phyloP scores from a whole-genome alignment of 2,329 filamentous ascomycete species.

The Fusarium chlamydosporum region DNA sequence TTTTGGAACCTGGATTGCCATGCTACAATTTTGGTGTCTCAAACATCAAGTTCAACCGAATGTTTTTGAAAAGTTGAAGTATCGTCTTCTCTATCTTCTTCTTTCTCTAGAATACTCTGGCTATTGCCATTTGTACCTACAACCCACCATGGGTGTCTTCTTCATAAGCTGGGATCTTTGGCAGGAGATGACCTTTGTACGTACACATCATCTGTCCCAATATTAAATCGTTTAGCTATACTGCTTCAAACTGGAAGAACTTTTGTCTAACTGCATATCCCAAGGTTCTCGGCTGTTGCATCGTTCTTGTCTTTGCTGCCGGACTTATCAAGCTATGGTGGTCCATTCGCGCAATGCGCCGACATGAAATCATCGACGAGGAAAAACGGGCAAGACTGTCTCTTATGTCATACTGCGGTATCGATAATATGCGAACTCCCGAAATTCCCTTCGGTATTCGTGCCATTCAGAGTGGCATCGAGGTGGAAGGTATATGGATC shows the following conservation, averaged over 20 bases:
- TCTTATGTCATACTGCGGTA: constrained; percentile 69
- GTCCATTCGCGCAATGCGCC: constrained; percentile 68
- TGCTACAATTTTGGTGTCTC: constrained; percentile 40
- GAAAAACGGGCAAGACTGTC: constrained; percentile 70
- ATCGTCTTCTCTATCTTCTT: constrained; percentile 11
- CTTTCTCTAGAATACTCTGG: constrained; percentile 1
- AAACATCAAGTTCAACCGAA: constrained; percentile 17
- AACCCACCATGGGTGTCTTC: constrained; percentile 62
- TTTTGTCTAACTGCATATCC: constrained; percentile 9
- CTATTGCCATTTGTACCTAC: constrained; percentile 11
- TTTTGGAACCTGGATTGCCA: constrained; percentile 43
- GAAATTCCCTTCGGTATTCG: constrained; percentile 89
- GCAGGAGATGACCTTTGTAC: constrained; percentile 92
- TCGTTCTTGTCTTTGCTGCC: constrained; percentile 76
- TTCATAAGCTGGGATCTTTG: constrained; percentile 82
- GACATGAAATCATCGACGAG: constrained; percentile 75
- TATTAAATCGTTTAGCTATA: neutral
- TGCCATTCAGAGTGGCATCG: constrained; percentile 84
- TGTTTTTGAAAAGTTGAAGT: constrained; percentile 29
- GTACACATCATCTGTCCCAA: constrained; percentile 53
- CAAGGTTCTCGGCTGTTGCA: constrained; percentile 79
- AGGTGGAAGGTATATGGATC: constrained; percentile 89
- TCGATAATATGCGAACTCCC: constrained; percentile 57
- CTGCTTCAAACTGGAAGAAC: neutral
- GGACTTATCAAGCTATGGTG: constrained; percentile 78